Evolutionary conservation across 2,329 filamentous ascomycete genomes (phyloP), one percentile per base, ranked within the genome.

Genomic region (Fusarium multiceps): DNA sequence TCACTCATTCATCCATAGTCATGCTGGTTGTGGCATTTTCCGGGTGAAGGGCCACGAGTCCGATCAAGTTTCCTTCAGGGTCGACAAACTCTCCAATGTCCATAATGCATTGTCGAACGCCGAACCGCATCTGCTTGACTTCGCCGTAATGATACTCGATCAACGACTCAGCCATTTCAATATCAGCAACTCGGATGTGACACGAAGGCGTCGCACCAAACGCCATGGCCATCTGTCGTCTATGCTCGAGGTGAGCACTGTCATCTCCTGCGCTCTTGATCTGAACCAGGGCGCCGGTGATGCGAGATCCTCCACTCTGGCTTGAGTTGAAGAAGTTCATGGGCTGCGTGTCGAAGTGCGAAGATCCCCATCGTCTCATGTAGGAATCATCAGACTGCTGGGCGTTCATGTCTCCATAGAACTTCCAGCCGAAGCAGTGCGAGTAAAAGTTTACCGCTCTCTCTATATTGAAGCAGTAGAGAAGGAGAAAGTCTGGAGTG

Each of bases 71-170:
- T 23, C 73, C 73, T 23, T 75, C 73, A n/a, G 73, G 56, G 27
- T 75, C 73, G 40, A 75, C 59, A 50, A 75, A 75, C 66, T 74
- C 70, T 34, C 71, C 66, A 58, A 75, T 69, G 47, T 75, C 73
- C 73, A 75, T 69, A 28, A 73, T 70, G 42, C 72, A 69, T 32
- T 63, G 59, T 57, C 71, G 69, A 57, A 75, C 63, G 9, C 73
- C 73, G 34, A 72, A 74, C 27, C 73, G 67, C 40, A 75, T 25
- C 11, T 66, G 65, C 55, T 71, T 72, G 55, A 75, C 62, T 51
- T 71, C 53, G 16, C 73, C 73, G 14, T 51, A 42, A 50, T 70
- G 65, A 13, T 50, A 34, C 37, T 75, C 71, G 43, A 75, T 66
- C 60, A 70, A 62, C 48, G 68, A 69, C 42, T 73, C 73, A 48